Conservation (phyloP, 345 rosid genomes). For the Linum usitatissimum region DNA sequence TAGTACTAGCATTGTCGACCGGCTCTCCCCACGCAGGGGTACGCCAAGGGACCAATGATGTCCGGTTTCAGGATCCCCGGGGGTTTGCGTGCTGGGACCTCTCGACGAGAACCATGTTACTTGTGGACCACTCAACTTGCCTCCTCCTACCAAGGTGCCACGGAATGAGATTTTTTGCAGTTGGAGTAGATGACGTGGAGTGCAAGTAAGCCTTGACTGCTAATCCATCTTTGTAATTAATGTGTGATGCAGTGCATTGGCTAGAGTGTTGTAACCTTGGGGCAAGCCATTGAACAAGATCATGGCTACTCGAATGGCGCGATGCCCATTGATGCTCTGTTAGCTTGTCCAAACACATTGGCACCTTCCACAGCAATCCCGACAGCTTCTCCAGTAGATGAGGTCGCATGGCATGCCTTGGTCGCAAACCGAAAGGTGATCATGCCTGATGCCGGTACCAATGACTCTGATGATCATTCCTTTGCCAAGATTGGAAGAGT, state of each 20-base stretch:
- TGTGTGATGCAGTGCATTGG: constrained; percentile 2
- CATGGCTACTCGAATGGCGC: not conserved
- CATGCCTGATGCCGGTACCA: not conserved
- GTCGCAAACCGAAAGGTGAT: not conserved
- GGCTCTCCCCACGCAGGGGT: not conserved
- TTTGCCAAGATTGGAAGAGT: not conserved
- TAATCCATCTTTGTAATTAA: constrained; percentile 1
- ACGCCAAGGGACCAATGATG: constrained; percentile 15
- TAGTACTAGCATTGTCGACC: not conserved
- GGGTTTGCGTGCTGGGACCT: constrained; percentile 11
- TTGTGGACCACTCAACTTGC: not conserved
- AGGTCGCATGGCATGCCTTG: not conserved
- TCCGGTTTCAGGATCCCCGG: constrained; percentile 22
- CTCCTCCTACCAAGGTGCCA: not conserved
- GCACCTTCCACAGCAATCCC: not conserved
- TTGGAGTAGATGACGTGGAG: not conserved
- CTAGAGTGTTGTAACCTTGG: not conserved
- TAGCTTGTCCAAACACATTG: not conserved
- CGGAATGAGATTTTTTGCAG: not conserved
- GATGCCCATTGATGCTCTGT: not conserved
- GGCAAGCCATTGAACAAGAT: not conserved
- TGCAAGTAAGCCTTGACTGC: constrained; percentile 1
- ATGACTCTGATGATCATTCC: not conserved
- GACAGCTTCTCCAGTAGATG: not conserved
- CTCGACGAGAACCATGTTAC: not conserved